Evolutionary conservation across 1,139 yeast genomes (phyloP).

Genomic region (Lodderomyces beijingensis): DNA sequence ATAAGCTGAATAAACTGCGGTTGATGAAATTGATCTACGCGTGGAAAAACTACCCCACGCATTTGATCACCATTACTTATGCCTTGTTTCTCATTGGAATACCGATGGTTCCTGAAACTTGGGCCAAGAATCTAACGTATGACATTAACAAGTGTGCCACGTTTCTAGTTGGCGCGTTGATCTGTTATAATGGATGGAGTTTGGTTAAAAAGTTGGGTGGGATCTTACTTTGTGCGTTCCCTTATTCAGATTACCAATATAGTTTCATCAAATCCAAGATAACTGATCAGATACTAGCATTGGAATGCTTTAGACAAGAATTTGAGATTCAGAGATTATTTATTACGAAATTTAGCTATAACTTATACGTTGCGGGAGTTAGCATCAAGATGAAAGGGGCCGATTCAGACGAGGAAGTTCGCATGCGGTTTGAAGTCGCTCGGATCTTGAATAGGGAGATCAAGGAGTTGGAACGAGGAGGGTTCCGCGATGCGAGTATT

Average conservation of each 20-base stretch:
- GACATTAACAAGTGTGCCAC: conserved; percentile 51
- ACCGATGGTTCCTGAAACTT: conserved; percentile 30
- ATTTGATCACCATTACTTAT: conserved; percentile 56
- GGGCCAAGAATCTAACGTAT: conserved; percentile 27
- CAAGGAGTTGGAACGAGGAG: conserved; percentile 19
- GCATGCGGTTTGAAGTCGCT: conserved; percentile 49
- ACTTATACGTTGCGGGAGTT: conserved; percentile 53
- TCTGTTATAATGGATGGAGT: conserved; percentile 53
- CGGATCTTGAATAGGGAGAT: conserved; percentile 39
- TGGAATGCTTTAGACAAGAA: conserved; percentile 48
- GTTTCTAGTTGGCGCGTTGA: conserved; percentile 43
- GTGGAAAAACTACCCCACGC: conserved; percentile 54
- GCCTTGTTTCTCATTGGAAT: conserved; percentile 32
- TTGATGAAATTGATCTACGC: conserved; percentile 10
- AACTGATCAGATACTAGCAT: conserved; percentile 31
- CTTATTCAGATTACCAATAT: conserved; percentile 40
- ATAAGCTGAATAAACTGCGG: neutral
- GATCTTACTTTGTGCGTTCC: conserved; percentile 50
- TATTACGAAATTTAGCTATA: conserved; percentile 60
- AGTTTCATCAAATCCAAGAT: conserved; percentile 32
- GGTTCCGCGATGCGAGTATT: conserved; percentile 25
- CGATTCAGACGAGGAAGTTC: conserved; percentile 62
- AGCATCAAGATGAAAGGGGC: conserved; percentile 61
- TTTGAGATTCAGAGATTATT: conserved; percentile 48
- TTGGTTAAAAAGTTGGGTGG: conserved; percentile 50